Conservation (phyloP, 306 rosid species). For the Rosa chinensis region DNA sequence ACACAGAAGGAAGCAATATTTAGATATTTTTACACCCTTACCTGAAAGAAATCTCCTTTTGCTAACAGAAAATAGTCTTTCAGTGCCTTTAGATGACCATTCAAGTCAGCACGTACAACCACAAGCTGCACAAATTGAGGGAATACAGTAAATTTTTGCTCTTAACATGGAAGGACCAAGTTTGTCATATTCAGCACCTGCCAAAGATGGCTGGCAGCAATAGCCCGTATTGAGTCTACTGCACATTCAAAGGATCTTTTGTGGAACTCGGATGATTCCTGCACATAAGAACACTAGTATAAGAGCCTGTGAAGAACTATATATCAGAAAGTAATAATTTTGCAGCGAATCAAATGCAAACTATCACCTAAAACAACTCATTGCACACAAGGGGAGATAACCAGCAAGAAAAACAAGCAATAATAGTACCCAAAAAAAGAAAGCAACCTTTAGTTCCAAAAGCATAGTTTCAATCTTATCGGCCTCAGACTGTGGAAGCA, state of each 20-base stretch:
- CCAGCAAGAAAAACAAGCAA: background rate
- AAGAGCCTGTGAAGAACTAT: background rate
- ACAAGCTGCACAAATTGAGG: slow-evolving; percentile 74
- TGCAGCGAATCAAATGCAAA: slow-evolving; percentile 2
- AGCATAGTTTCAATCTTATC: slow-evolving; percentile 97
- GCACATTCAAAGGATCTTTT: slow-evolving; percentile 91
- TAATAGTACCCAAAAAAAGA: background rate
- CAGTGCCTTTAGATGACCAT: slow-evolving; percentile 88
- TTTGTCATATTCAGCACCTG: slow-evolving; percentile 58
- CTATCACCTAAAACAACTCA: background rate
- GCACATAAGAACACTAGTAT: slow-evolving; percentile 25
- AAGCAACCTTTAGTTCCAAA: slow-evolving; percentile 69
- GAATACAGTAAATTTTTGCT: slow-evolving; percentile 26
- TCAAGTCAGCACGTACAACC: slow-evolving; percentile 93
- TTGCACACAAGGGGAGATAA: slow-evolving; percentile 21
- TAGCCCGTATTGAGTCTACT: slow-evolving; percentile 79
- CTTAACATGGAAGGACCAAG: slow-evolving; percentile 25
- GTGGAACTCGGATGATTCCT: slow-evolving; percentile 93
- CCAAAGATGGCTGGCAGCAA: slow-evolving; percentile 99
- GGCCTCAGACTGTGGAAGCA: slow-evolving; percentile 92
- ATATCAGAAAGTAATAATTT: background rate
- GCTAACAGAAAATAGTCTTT: slow-evolving; percentile 96
- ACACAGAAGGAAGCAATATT: slow-evolving; percentile 12
- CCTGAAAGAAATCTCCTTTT: slow-evolving; percentile 99
- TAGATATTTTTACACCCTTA: slow-evolving; percentile 36